Percentiles rank a stretch among this genome's conserved stretches.
These are phyloP conservation scores for Rhodosporidiobolus odoratus DNA, from an alignment of 768 basidiomycete genomes.

Conservation along the genomic window DNA sequence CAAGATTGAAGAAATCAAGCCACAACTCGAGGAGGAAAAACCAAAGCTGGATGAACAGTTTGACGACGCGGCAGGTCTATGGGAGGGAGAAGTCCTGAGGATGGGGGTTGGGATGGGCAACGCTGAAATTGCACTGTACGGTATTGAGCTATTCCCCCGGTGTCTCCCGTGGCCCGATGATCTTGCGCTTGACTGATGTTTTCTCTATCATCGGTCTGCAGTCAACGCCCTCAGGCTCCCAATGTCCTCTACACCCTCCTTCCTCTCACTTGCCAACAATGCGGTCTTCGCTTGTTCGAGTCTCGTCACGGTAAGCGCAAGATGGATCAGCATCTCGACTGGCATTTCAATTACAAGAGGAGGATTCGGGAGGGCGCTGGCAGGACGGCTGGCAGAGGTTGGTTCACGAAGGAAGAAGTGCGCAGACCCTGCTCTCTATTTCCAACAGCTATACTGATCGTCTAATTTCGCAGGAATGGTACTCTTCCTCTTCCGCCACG, in stretches of 20 bases:
- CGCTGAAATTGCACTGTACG: constrained; percentile 68
- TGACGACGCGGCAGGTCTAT: constrained; percentile 15
- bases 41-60: not conserved
- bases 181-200: too few species aligned
- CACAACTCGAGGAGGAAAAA: not conserved
- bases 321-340: constrained; percentile 84
- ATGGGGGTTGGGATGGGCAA: constrained; percentile 61
- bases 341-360: constrained; percentile 91
- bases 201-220: constrained; percentile 45
- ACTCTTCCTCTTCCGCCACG: constrained; percentile 43
- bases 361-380: constrained; percentile 57
- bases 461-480: constrained; percentile 68
- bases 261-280: constrained; percentile 83
- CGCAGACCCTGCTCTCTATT: not conserved
- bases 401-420: constrained; percentile 55
- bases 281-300: constrained; percentile 79
- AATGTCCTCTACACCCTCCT: constrained; percentile 69
- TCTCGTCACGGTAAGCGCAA: constrained; percentile 63
- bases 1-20: constrained; percentile 3
- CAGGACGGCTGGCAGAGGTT: constrained; percentile 80
- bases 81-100: constrained; percentile 22
- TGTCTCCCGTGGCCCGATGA: too few species aligned
- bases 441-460: not conserved
- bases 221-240: constrained; percentile 59
- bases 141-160: constrained; percentile 5